Conservation (phyloP, 2,329 filamentous ascomycete species). For the Graphilbum ipis-grandicollis region DNA sequence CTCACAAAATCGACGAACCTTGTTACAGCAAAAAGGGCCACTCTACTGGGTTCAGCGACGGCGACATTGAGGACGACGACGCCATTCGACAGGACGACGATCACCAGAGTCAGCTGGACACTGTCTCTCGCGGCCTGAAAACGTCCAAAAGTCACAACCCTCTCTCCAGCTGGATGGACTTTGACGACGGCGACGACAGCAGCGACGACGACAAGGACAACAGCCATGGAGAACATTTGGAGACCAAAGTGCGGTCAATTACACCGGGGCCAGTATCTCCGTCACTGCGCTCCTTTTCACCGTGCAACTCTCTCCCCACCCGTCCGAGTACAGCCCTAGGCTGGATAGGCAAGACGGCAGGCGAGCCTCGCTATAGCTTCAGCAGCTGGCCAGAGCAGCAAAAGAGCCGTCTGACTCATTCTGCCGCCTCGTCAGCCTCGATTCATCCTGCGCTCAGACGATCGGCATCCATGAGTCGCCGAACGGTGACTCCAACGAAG, state of each 20-base stretch:
- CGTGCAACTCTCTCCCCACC: background rate
- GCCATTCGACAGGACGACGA: no score
- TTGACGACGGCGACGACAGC: conserved; percentile 8
- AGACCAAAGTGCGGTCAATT: background rate
- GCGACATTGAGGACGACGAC: background rate
- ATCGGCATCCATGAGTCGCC: background rate
- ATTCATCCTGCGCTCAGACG: conserved; percentile 1
- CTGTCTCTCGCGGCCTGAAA: no score
- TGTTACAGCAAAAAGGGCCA: no score
- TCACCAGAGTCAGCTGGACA: no score
- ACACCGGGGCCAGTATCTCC: background rate
- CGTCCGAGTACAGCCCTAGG: conserved; percentile 6
- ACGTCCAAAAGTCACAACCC: background rate
- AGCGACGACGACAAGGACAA: conserved; percentile 2
- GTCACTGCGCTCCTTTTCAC: background rate
- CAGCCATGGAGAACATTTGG: background rate
- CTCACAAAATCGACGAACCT: background rate
- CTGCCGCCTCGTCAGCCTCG: background rate
- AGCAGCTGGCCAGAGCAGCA: background rate
- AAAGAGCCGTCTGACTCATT: conserved; percentile 1
- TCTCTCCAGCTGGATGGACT: conserved; percentile 12
- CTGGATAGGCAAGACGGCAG: background rate
- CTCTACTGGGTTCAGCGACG: no score
- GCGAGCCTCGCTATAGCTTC: background rate
- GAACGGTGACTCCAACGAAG: background rate